Percentiles rank a stretch among this genome's conserved stretches.
Conservation (phyloP, 768 basidiomycete species). For the Trametes cubensis region DNA sequence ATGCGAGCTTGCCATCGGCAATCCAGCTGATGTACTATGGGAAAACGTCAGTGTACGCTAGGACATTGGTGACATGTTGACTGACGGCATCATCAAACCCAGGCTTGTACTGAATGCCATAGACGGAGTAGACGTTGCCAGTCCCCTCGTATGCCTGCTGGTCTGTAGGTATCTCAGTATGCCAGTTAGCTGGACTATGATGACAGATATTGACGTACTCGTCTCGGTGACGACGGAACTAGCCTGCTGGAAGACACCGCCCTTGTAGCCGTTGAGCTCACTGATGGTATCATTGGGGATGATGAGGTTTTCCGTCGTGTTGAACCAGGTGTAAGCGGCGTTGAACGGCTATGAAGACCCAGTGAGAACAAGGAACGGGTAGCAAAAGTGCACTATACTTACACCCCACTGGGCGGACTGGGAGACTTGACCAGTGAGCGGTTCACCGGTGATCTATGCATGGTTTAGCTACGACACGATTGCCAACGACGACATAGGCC, state of each 20-base stretch:
- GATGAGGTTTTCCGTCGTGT: conserved; percentile 58
- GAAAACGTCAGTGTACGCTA: neutral
- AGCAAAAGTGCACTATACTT: conserved; percentile 33
- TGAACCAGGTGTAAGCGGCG: conserved; percentile 68
- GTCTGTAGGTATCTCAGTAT: conserved; percentile 42
- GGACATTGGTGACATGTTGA: conserved; percentile 49
- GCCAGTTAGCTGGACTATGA: neutral
- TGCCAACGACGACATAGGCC: conserved; percentile 41
- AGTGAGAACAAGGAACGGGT: neutral
- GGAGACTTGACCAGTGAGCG: conserved; percentile 69
- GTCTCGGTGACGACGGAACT: conserved; percentile 45
- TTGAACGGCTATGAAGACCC: conserved; percentile 68
- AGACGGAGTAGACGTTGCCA: conserved; percentile 62
- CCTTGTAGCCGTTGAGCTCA: conserved; percentile 65
- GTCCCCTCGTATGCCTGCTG: conserved; percentile 68
- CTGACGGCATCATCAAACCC: conserved; percentile 62
- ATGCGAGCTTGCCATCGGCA: conserved; percentile 58
- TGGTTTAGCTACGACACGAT: conserved; percentile 10
- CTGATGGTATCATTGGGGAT: conserved; percentile 58
- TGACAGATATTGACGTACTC: conserved; percentile 22
- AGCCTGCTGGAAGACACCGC: conserved; percentile 83
- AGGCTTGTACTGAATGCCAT: conserved; percentile 83
- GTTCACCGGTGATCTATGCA: conserved; percentile 37
- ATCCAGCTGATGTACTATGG: conserved; percentile 82
- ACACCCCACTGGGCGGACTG: conserved; percentile 87